Evolutionary conservation across 1,284 basidiomycete genomes (phyloP).

Genomic region (Calocybe gambosa): DNA sequence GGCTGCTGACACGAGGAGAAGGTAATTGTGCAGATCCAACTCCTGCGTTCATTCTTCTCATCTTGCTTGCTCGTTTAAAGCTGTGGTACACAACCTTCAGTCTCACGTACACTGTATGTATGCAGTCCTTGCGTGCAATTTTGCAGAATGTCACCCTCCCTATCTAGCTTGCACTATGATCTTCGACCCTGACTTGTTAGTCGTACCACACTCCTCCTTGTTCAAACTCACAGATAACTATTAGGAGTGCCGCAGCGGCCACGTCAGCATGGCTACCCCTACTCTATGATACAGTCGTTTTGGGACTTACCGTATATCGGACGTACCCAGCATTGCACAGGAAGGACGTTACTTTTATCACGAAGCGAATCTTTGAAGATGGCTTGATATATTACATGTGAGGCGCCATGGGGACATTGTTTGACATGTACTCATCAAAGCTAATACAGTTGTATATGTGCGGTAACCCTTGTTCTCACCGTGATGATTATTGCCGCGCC

Average conservation of each 20-base stretch:
- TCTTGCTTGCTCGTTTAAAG: no score
- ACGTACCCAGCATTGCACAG: constrained; percentile 35
- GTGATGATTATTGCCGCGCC: constrained; percentile 44
- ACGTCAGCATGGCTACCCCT: constrained; percentile 52
- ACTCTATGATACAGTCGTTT: constrained; percentile 48
- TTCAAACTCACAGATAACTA: neutral
- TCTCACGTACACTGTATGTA: no score
- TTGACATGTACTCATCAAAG: neutral
- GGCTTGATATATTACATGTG: constrained; percentile 52
- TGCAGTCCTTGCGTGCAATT: neutral
- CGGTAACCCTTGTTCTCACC: constrained; percentile 43
- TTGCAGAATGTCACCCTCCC: neutral
- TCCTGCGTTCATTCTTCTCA: no score
- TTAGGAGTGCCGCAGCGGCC: constrained; percentile 31
- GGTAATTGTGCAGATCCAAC: no score
- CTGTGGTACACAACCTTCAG: no score
- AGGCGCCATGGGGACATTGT: neutral
- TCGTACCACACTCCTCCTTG: neutral
- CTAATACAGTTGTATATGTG: constrained; percentile 41
- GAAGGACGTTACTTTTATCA: constrained; percentile 34
- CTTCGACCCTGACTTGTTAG: constrained; percentile 35
- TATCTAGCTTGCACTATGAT: constrained; percentile 48
- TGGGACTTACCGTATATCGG: constrained; percentile 39
- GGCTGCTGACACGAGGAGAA: no score
- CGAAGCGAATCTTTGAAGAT: constrained; percentile 44